These are phyloP conservation scores for Podospora pseudopauciseta DNA, from an alignment of 495 filamentous ascomycete genomes.

Conservation along the genomic window DNA sequence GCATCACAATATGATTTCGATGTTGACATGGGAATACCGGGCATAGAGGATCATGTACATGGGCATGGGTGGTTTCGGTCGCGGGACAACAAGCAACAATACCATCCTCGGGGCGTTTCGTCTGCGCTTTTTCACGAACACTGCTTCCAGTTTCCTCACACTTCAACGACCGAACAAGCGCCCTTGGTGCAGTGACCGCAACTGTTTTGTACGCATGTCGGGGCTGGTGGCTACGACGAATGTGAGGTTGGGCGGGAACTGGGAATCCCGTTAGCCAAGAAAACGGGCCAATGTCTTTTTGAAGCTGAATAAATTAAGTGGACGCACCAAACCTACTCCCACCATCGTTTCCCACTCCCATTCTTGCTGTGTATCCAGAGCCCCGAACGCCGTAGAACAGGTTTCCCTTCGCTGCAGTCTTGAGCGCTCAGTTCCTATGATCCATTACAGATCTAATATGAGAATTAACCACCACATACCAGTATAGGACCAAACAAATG, in stretches of 20 bases:
- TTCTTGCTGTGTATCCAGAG: background rate
- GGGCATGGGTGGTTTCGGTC: conserved; percentile 36
- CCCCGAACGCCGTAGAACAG: background rate
- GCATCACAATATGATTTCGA: conserved; percentile 29
- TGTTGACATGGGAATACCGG: conserved; percentile 32
- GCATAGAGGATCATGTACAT: conserved; percentile 36
- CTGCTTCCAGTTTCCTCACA: conserved; percentile 25
- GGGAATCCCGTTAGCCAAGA: background rate
- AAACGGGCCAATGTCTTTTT: background rate
- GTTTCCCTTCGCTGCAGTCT: background rate
- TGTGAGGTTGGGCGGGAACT: background rate
- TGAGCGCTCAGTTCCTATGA: background rate
- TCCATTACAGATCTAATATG: no score
- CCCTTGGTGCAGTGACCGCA: conserved; percentile 2
- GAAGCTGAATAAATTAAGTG: background rate
- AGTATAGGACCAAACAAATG: background rate
- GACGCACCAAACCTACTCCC: background rate
- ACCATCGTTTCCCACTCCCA: background rate
- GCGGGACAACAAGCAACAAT: conserved; percentile 36
- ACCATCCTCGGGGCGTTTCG: conserved; percentile 39
- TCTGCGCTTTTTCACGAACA: conserved; percentile 35
- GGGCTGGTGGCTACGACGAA: background rate
- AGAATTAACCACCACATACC: background rate
- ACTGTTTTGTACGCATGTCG: background rate
- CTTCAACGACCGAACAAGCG: conserved; percentile 5